These are phyloP conservation scores for Thamnidium elegans DNA, from an alignment of 192 early-diverging fungal species.

Conservation along the genomic window DNA sequence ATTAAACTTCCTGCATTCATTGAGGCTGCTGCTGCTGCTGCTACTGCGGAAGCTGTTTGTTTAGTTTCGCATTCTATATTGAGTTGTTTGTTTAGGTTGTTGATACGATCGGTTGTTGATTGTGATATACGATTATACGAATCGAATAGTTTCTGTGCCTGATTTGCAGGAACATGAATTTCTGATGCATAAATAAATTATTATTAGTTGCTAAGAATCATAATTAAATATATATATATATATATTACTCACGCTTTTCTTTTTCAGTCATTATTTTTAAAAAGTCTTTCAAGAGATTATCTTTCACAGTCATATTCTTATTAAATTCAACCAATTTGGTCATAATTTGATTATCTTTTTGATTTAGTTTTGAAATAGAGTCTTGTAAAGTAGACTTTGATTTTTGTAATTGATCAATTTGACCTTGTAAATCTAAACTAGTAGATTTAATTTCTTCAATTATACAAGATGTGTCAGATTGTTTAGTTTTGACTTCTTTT, in stretches of 20 bases:
- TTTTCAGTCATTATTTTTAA: constrained; percentile 7
- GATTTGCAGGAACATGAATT: not conserved
- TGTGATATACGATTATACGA: constrained; percentile 33
- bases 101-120: constrained; percentile 12
- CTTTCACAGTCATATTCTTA: constrained; percentile 45
- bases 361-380: not conserved
- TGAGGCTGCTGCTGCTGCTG: constrained; percentile 9
- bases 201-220: too few species aligned
- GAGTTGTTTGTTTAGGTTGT: constrained; percentile 4
- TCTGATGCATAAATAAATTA: too few species aligned
- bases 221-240: too few species aligned
- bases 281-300: constrained; percentile 42
- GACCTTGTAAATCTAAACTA: constrained; percentile 9
- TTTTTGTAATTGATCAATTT: constrained; percentile 15
- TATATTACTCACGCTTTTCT: not conserved
- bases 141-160: constrained; percentile 33
- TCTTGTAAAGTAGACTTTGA: constrained; percentile 5
- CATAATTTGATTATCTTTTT: constrained; percentile 11
- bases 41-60: constrained; percentile 6
- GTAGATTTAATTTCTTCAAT: constrained; percentile 2
- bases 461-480: too few species aligned
- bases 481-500: not conserved
- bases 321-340: constrained; percentile 43
- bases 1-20: constrained; percentile 27
- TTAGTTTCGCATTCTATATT: not conserved